Percentiles rank a stretch among this genome's conserved stretches.
Evolutionary conservation across 2,329 filamentous ascomycete species (phyloP).

Genomic region (Geosmithia putterillii): DNA sequence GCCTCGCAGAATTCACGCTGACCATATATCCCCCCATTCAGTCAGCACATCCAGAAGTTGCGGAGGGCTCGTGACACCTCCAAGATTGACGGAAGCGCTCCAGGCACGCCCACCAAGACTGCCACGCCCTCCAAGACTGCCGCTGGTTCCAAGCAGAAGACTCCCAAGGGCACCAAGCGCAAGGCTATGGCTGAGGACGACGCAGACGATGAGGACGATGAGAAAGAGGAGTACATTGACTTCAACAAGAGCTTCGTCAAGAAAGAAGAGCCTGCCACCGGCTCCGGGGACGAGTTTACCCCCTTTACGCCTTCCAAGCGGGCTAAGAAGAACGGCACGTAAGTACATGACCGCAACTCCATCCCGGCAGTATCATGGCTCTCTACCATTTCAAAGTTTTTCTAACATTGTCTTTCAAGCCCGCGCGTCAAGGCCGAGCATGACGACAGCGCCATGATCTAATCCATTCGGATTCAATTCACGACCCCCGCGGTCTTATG

Average conservation of each 20-base stretch:
- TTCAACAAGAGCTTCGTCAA: conserved; percentile 8
- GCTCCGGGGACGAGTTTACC: too few relatives aligned
- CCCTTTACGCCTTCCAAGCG: conserved; percentile 14
- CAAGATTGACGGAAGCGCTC: conserved; percentile 7
- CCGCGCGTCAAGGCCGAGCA: too few relatives aligned
- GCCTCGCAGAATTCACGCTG: too few relatives aligned
- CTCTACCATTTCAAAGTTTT: too few relatives aligned
- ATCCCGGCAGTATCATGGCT: too few relatives aligned
- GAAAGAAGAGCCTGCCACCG: conserved; percentile 13
- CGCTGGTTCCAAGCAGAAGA: conserved; percentile 10
- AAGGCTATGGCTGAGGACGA: conserved; percentile 6
- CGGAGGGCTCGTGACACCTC: conserved; percentile 19
- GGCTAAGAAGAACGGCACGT: conserved; percentile 2
- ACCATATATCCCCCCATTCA: conserved; percentile 8
- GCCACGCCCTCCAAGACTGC: conserved; percentile 16
- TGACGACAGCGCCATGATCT: too few relatives aligned
- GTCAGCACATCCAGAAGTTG: conserved; percentile 34
- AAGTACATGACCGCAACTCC: too few relatives aligned
- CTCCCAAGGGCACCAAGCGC: conserved; percentile 10
- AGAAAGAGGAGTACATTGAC: too few relatives aligned
- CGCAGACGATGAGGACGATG: conserved; percentile 13
- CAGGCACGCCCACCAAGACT: conserved; percentile 4
- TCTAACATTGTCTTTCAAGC: too few relatives aligned
- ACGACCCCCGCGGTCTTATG: too few relatives aligned
- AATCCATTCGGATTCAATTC: too few relatives aligned